Base-by-base conservation (phyloP, 192 early-diverging fungal genomes). In the Diversispora epigaea region DNA sequence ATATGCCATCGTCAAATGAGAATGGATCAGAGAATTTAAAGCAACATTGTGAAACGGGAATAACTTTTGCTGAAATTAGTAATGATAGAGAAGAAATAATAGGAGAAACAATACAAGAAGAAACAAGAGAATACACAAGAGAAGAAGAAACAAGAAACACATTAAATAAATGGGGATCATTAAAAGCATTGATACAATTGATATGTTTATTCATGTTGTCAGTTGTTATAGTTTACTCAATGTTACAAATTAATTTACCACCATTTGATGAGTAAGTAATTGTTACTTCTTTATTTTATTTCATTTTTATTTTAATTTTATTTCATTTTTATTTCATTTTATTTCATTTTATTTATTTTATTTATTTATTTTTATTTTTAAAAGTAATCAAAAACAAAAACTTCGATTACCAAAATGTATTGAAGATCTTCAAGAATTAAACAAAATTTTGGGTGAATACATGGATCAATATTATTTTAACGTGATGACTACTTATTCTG, bases 391-490 rank as follows among this genome's bases (percentile, higher is more conserved):
- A 11, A 75, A 79, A 12, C 80, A 84, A 22, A 77, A 77, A 22
- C 14, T 86, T 43, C 83, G 83, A 47, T 80, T 88, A 11, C 87
- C 87, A 46, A 81, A 77, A 41, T 81, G 81, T 21, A 46, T 88
- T n/a, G 78, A 85, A 32, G 84, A 88, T 52, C 74, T 88, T 17
- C 80, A 78, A 47, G 69, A 64, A 17, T 58, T 88, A 50, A 84
- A 86, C 73, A 79, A 80, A 39, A 77, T 86, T 14, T 61, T 88
- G 39, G 71, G 66, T 57, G 75, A 78, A 12, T 88, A 85, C 47
- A 86, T 88, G 64, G 80, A 84, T 32, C 68, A 83, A 61, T 83
- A 85, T 58, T 85, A 85, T 74, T 80, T 74, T 44, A 80, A 82
- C 41, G 85, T 88, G 22, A 74, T 85, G 67, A 71, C 77, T 60